Evolutionary conservation across 805 yeast genomes (phyloP).

Genomic region (Candida tallmaniae): DNA sequence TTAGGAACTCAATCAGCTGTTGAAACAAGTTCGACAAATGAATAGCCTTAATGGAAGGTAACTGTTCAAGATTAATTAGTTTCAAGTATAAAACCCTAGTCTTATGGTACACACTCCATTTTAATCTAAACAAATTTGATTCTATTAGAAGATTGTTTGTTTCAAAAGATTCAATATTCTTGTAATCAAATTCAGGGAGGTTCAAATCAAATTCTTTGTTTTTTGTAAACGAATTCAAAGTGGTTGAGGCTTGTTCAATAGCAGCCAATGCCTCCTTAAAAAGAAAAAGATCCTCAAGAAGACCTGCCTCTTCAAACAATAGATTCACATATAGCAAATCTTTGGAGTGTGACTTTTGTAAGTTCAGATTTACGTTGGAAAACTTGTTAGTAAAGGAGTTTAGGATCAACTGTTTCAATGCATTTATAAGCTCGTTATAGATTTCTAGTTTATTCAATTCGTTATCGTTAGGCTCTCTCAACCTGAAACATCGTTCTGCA

Average conservation of each 20-base stretch:
- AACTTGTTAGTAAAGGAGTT: constrained; percentile 35
- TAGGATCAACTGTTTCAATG: constrained; percentile 10
- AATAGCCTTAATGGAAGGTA: constrained; percentile 39
- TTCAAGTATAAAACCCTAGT: constrained; percentile 32
- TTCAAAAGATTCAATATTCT: not conserved
- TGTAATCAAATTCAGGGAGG: constrained; percentile 8
- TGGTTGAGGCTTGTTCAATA: constrained; percentile 2
- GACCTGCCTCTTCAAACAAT: constrained; percentile 3
- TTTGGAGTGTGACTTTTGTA: constrained; percentile 1
- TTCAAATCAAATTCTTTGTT: not conserved
- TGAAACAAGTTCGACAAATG: constrained; percentile 37
- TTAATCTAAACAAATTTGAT: constrained; percentile 22
- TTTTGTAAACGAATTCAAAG: not conserved
- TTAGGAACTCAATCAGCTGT: constrained; percentile 34
- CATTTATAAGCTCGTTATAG: constrained; percentile 43
- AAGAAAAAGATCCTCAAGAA: constrained; percentile 5
- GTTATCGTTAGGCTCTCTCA: constrained; percentile 27
- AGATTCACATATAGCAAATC: constrained; percentile 7
- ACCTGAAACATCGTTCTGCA: constrained; percentile 36
- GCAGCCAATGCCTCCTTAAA: constrained; percentile 9
- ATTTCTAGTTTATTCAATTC: constrained; percentile 41
- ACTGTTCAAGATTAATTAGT: constrained; percentile 30
- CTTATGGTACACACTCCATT: constrained; percentile 32
- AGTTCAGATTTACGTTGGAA: constrained; percentile 26
- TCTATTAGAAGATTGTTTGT: constrained; percentile 5